Conservation (phyloP, 441 rosid genomes). For the Corymbia citriodora region DNA sequence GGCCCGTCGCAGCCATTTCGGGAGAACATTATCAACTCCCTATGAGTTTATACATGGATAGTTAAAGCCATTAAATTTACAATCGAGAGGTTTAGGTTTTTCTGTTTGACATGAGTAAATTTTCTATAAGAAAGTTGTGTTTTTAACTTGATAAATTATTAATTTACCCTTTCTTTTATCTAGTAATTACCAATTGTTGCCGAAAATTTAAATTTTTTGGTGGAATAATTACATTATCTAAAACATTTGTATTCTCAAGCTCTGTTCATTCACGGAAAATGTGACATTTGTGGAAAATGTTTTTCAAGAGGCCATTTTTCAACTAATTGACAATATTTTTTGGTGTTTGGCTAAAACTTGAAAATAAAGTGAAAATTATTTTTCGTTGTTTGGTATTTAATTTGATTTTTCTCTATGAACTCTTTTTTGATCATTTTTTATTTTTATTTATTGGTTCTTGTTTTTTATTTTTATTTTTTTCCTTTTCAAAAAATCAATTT, state of each 20-base stretch:
- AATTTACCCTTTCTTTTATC: not conserved
- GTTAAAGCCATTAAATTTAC: not conserved
- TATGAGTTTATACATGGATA: not conserved
- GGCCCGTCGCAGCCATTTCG: not conserved
- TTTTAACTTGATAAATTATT: not conserved
- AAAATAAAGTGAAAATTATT: too few species aligned
- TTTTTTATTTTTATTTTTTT: too few species aligned
- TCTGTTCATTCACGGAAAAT: too few species aligned
- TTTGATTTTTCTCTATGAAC: too few species aligned
- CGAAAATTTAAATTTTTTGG: not conserved
- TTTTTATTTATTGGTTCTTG: too few species aligned
- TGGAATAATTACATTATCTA: not conserved
- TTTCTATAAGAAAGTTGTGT: not conserved
- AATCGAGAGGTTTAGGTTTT: not conserved
- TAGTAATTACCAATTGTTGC: not conserved
- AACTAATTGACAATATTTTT: too few species aligned
- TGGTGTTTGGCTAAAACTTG: too few species aligned
- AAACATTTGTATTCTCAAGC: not conserved
- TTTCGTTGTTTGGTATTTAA: too few species aligned
- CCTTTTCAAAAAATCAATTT: too few species aligned
- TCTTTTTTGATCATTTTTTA: too few species aligned
- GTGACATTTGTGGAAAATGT: too few species aligned
- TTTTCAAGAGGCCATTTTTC: too few species aligned
- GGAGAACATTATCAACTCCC: not conserved
- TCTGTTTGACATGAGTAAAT: not conserved